Conservation (phyloP, 805 yeast genomes). For the Wickerhamiella occidentalis region DNA sequence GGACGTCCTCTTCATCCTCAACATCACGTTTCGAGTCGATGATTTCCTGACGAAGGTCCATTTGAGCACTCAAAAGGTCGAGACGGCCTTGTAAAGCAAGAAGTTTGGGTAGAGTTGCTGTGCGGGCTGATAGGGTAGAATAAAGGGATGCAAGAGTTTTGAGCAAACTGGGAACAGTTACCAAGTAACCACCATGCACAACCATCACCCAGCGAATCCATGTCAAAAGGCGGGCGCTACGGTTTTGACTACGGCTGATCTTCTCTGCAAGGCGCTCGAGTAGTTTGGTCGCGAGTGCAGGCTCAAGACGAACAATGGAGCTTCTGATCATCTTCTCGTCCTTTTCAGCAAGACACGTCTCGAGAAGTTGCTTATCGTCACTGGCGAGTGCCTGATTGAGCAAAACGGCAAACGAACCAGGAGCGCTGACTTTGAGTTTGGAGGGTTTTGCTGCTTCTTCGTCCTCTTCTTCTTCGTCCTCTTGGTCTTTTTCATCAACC, state of each 20-base stretch:
- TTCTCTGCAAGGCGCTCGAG: conserved; percentile 38
- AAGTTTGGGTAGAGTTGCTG: conserved; percentile 50
- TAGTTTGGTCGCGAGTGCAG: conserved; percentile 33
- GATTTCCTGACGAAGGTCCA: conserved; percentile 49
- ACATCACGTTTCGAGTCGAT: conserved; percentile 27
- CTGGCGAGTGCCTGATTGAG: conserved; percentile 78
- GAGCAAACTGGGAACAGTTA: conserved; percentile 40
- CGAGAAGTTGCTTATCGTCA: conserved; percentile 75
- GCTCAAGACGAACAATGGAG: conserved; percentile 43
- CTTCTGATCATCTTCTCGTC: conserved; percentile 42
- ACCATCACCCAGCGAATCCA: conserved; percentile 81
- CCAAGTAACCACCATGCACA: conserved; percentile 52
- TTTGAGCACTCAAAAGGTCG: conserved; percentile 63
- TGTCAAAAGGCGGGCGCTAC: conserved; percentile 38
- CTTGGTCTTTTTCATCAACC: conserved; percentile 14
- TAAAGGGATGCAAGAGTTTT: conserved; percentile 47
- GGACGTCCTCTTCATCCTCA: conserved; percentile 29
- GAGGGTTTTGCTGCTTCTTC: conserved; percentile 14
- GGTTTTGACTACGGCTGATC: conserved; percentile 42
- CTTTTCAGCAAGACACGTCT: conserved; percentile 54
- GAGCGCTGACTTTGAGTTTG: conserved; percentile 20
- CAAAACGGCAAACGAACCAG: conserved; percentile 74
- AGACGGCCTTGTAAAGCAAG: conserved; percentile 78
- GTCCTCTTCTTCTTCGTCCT: conserved; percentile 16
- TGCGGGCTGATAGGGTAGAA: conserved; percentile 42